Evolutionary conservation across 371 early-diverging fungal genomes (phyloP).

Genomic region (Rhizomucor pusillus): DNA sequence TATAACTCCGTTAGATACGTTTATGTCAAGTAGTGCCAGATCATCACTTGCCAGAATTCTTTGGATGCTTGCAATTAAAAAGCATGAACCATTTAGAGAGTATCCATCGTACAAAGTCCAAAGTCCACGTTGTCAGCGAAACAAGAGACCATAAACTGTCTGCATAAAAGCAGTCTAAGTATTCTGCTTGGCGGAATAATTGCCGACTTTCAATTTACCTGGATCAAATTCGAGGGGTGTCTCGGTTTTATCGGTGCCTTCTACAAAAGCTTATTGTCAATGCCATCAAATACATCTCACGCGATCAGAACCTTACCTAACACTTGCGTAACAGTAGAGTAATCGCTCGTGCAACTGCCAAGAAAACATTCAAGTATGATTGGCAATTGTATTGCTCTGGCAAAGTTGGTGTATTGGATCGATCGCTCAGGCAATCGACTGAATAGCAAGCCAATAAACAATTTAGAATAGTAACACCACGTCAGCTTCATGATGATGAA

Average conservation of each 20-base stretch:
- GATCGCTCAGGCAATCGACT: constrained; percentile 20
- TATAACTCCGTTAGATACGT: too few species aligned
- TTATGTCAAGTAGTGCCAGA: background rate
- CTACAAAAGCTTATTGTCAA: background rate
- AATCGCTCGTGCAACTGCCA: constrained; percentile 30
- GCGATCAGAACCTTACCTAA: constrained; percentile 15
- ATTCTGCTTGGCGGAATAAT: background rate
- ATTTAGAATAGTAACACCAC: background rate
- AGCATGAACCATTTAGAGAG: constrained; percentile 38
- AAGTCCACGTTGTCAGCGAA: constrained; percentile 33
- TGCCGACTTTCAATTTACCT: constrained; percentile 8
- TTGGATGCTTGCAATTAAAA: constrained; percentile 27
- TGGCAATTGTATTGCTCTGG: constrained; percentile 39
- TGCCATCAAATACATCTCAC: background rate
- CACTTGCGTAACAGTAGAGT: constrained; percentile 9
- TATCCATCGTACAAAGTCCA: constrained; percentile 34
- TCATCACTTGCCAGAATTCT: constrained; percentile 21
- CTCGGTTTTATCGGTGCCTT: constrained; percentile 6
- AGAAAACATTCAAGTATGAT: constrained; percentile 40
- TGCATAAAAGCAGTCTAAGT: constrained; percentile 1
- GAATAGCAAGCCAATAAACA: background rate
- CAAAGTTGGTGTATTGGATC: constrained; percentile 29
- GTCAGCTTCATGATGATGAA: background rate
- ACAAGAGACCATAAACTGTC: constrained; percentile 41
- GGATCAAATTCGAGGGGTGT: constrained; percentile 20